phyloP scores from a whole-genome alignment of 2,329 filamentous ascomycete genomes.

The Akanthomyces uredinophilus region DNA sequence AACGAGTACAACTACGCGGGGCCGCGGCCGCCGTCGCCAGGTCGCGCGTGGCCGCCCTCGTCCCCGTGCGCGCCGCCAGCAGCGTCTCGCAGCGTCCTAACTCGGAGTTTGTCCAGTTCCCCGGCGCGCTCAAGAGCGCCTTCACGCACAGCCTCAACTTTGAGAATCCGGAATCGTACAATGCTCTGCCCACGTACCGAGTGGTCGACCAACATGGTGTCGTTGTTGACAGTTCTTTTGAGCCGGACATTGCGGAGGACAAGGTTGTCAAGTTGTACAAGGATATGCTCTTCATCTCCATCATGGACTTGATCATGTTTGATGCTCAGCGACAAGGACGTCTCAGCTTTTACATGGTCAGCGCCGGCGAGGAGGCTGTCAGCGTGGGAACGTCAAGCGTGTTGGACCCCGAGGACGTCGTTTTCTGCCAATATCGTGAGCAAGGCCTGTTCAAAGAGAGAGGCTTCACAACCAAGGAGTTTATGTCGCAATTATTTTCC shows the following conservation, averaged over 20 bases:
- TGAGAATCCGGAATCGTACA: slow-evolving; percentile 63
- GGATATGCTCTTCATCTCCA: slow-evolving; percentile 63
- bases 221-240: slow-evolving; percentile 69
- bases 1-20: slow-evolving; percentile 24
- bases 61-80: slow-evolving; percentile 35
- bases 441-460: slow-evolving; percentile 86
- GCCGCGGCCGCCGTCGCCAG: slow-evolving; percentile 21
- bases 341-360: slow-evolving; percentile 96
- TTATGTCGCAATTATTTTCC: slow-evolving; percentile 93
- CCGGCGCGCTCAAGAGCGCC: slow-evolving; percentile 89
- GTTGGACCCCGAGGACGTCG: slow-evolving; percentile 75
- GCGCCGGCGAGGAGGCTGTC: slow-evolving; percentile 89
- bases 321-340: slow-evolving; percentile 94
- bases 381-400: slow-evolving; percentile 84
- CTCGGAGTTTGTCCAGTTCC: slow-evolving; percentile 64
- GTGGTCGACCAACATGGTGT: slow-evolving; percentile 84
- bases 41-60: slow-evolving; percentile 17
- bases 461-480: slow-evolving; percentile 79
- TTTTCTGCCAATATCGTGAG: slow-evolving; percentile 94
- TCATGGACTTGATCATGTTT: slow-evolving; percentile 98
- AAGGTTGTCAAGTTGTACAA: slow-evolving; percentile 55
- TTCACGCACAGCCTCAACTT: slow-evolving; percentile 81
- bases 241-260: slow-evolving; percentile 63
- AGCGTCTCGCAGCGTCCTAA: slow-evolving; percentile 53
- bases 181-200: slow-evolving; percentile 84